Evolutionary conservation across 495 filamentous ascomycete genomes (phyloP).

Genomic region (Aspergillus bertholletiae): DNA sequence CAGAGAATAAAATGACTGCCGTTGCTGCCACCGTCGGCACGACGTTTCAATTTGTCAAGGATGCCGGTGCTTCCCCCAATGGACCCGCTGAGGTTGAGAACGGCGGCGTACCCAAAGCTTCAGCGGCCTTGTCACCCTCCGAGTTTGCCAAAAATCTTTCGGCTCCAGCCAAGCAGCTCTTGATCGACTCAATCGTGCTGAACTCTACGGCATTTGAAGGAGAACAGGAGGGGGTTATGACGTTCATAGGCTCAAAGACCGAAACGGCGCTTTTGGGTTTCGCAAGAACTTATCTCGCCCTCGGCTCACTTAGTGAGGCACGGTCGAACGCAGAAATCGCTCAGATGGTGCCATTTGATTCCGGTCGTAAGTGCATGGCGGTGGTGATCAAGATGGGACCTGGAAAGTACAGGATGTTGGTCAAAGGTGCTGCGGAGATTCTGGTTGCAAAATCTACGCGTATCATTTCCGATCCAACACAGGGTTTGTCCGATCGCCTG

Average conservation of each 20-base stretch:
- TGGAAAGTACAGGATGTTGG: conserved; percentile 66
- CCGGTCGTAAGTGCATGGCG: conserved; percentile 85
- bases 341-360: conserved; percentile 84
- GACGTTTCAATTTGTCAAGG: conserved; percentile 56
- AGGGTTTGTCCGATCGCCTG: conserved; percentile 48
- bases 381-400: conserved; percentile 64
- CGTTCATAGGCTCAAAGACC: conserved; percentile 86
- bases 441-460: conserved; percentile 67
- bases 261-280: conserved; percentile 79
- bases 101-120: conserved; percentile 14
- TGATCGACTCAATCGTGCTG: conserved; percentile 72
- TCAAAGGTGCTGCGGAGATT: conserved; percentile 91
- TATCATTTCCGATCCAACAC: conserved; percentile 69
- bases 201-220: conserved; percentile 92
- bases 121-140: conserved; percentile 45
- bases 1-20: conserved; percentile 87
- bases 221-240: conserved; percentile 59
- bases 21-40: conserved; percentile 75
- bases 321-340: conserved; percentile 65
- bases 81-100: conserved; percentile 2
- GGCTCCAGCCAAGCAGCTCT: conserved; percentile 54
- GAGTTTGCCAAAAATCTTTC: conserved; percentile 60
- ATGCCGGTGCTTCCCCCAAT: conserved; percentile 42
- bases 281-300: conserved; percentile 71
- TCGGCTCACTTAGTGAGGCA: conserved; percentile 65